Evolutionary conservation across 768 basidiomycete species (phyloP), one percentile per base, ranked within the genome.

Genomic region (Kwoniella mangroviensis): DNA sequence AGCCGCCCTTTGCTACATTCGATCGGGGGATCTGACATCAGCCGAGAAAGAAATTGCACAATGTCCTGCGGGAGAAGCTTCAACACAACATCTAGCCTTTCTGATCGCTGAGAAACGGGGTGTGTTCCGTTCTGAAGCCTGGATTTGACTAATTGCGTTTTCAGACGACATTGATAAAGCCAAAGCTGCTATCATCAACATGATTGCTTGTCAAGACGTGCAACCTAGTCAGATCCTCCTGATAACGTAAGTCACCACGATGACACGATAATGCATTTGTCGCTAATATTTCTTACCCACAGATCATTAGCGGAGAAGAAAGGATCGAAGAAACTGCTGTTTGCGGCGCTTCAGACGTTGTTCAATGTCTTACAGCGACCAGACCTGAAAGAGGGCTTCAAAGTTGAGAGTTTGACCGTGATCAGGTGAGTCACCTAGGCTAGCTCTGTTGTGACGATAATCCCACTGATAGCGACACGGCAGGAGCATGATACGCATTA

Each of bases 61-160:
- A 11, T 68, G 71, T 53, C 45, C 67, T 1, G 45, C 45, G 0
- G 12, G 40, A 0, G 63, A 69, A 49, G 71, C 71, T 2, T 28
- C 67, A 12, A 72, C 67, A 19, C 63, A 65, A 15, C 66, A 72
- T 41, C 40, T 72, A 13, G 45, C 60, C 21, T 72, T 72, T 34
- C 57, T 72, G n/a, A 43, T 65, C 22, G 67, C 71, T 10, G 24
- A 59, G 22, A n/a, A 65, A 10, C 56, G 57, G 41, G 51, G 71
- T 72, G 11, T 24, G 61, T 63, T 9, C 6, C 24, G 6, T 34
- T 5, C 34, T 34, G 6, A 7, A 34, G 9, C 6, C 34, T 34
- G 34, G 34, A 34, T 7, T 34, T 34, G 34, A 34, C 34, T 34
- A 34, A 34, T 34, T 2, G 17, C 63, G n/a, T 24, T n/a, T 21